Evolutionary conservation across 495 filamentous ascomycete species (phyloP), one percentile per base, ranked within the genome.

Genomic region (Platismatia glauca): DNA sequence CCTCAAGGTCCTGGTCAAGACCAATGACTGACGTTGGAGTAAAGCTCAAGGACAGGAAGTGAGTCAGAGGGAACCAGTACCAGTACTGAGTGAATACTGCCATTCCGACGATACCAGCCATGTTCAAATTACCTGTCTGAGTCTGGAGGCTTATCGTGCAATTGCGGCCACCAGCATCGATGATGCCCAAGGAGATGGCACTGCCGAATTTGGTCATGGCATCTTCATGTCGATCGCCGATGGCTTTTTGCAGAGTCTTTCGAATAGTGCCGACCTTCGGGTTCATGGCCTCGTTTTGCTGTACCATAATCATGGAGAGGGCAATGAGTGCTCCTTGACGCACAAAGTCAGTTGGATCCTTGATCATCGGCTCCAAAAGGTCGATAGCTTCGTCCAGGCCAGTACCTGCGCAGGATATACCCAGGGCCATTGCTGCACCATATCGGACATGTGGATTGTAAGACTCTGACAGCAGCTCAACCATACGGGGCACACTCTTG

Each of bases 61-160:
- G 95, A 31, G 94, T 96, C 67, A 97, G 85, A 55, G 95, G 95
- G 84, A 99, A 99, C 95, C 95, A 99, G 77, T 99, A 99, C 95
- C 95, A 99, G 77, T 99, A 99, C 73, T 99, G 95, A 9, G 90
- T 94, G 77, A 99, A 99, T 34, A 99, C 88, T 46, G 91, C 91
- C 84, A 96, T 96, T 64, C 95, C 95, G 27, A 99, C 92, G 62
- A 97, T 94, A 62, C 89, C 95, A 22, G 90, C 83, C 90, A 97
- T 94, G 78, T 97, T 97, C 64, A 99, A 81, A 68, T 96, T 99
- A 61, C 95, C 95, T 0, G 94, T 96, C 77, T 95, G 93, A 2
- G 95, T 99, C 72, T 97, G 94, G 5, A 99, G 80, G 53, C 92
- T 91, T 65, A 99, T 97, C 18, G 95, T 96, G 80, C 94, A 97